phyloP scores from a whole-genome alignment of 2,329 filamentous ascomycete genomes.

The Aspergillus texensis region DNA sequence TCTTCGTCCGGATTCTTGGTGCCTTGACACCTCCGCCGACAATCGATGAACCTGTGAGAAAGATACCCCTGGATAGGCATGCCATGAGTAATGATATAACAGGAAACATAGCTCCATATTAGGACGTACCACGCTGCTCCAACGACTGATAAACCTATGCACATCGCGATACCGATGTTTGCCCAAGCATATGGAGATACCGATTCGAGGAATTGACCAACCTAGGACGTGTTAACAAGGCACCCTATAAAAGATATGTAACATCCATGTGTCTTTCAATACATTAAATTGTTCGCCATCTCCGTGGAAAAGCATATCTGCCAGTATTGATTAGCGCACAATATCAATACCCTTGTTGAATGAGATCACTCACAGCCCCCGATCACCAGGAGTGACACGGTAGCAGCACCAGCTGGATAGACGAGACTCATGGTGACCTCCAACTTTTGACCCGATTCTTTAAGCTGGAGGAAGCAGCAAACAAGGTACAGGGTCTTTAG shows the following conservation, averaged over 20 bases:
- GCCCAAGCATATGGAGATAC: slow-evolving; percentile 96
- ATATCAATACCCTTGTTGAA: slow-evolving; percentile 11
- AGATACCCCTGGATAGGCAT: slow-evolving; percentile 77
- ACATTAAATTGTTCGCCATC: slow-evolving; percentile 96
- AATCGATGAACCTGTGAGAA: slow-evolving; percentile 97
- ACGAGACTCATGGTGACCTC: slow-evolving; percentile 66
- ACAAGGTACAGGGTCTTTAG: slow-evolving; percentile 22
- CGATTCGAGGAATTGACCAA: slow-evolving; percentile 91
- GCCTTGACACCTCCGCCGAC: slow-evolving; percentile 95
- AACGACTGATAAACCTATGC: slow-evolving; percentile 93
- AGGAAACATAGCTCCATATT: background rate
- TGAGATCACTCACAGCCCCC: slow-evolving; percentile 69
- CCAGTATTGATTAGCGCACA: slow-evolving; percentile 23
- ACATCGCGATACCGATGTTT: slow-evolving; percentile 83
- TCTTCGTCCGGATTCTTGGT: slow-evolving; percentile 97
- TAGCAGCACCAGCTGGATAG: slow-evolving; percentile 71
- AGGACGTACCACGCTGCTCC: slow-evolving; percentile 84
- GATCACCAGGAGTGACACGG: slow-evolving; percentile 70
- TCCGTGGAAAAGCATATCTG: slow-evolving; percentile 98
- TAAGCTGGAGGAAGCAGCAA: slow-evolving; percentile 24
- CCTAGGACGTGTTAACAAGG: slow-evolving; percentile 51
- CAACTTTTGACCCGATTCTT: slow-evolving; percentile 18
- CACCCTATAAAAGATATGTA: background rate
- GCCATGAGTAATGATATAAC: slow-evolving; percentile 10
- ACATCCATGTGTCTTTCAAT: slow-evolving; percentile 25